phyloP scores from a whole-genome alignment of 202 grass and related monocot species.

The Digitaria exilis region DNA sequence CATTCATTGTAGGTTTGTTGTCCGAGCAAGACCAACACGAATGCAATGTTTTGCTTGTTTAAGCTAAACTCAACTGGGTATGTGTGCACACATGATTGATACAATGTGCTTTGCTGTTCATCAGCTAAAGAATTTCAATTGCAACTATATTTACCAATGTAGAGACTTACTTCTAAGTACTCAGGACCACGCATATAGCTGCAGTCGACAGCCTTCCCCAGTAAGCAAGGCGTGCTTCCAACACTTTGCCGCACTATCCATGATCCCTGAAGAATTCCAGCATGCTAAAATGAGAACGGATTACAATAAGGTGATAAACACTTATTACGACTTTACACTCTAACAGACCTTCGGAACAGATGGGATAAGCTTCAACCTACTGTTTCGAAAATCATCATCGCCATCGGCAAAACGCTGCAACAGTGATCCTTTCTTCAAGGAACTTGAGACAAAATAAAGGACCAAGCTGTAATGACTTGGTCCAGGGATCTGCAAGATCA shows the following conservation, averaged over 20 bases:
- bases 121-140: neutral
- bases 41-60: neutral
- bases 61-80: no score
- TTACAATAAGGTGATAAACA: neutral
- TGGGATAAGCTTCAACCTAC: conserved; percentile 95
- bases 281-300: conserved; percentile 34
- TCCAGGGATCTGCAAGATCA: conserved; percentile 84
- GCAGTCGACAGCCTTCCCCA: conserved; percentile 95
- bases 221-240: conserved; percentile 85
- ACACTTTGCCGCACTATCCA: conserved; percentile 99
- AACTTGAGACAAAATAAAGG: conserved; percentile 82
- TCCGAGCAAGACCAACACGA: neutral
- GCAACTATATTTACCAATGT: neutral
- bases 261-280: conserved; percentile 63
- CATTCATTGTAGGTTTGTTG: neutral
- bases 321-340: neutral
- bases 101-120: neutral
- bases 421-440: conserved; percentile 70
- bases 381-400: conserved; percentile 93
- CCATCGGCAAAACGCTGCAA: conserved; percentile 92
- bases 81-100: neutral
- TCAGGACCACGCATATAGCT: conserved; percentile 81
- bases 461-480: conserved; percentile 91
- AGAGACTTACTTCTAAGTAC: conserved; percentile 85
- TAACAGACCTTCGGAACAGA: conserved; percentile 82